Percentiles rank a stretch among this genome's conserved stretches.
Evolutionary conservation across 345 rosid genomes (phyloP).

Genomic region (Gossypium raimondii): DNA sequence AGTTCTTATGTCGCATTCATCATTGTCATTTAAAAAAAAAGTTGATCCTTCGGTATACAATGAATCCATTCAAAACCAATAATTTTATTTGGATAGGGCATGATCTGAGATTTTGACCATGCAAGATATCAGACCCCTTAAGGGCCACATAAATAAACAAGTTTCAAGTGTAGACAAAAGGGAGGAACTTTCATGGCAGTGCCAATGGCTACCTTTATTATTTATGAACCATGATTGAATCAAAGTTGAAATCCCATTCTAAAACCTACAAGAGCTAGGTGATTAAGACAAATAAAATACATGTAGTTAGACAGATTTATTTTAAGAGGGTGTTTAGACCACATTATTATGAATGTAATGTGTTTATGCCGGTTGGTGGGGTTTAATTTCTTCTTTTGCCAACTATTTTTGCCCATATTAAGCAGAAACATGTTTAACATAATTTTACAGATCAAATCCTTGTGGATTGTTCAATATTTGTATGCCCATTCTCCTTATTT

Average conservation of each 20-base stretch:
- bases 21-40: background rate
- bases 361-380: constrained; percentile 33
- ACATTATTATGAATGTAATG: background rate
- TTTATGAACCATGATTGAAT: no score
- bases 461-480: background rate
- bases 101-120: constrained; percentile 4
- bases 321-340: background rate
- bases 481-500: background rate
- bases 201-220: constrained; percentile 11
- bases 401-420: constrained; percentile 19
- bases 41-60: background rate
- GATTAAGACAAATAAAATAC: background rate
- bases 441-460: constrained; percentile 3
- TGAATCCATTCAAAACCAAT: background rate
- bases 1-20: background rate
- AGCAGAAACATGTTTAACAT: constrained; percentile 2
- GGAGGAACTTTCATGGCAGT: constrained; percentile 30
- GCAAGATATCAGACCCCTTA: background rate
- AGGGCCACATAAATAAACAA: background rate
- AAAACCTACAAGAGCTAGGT: background rate
- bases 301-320: constrained; percentile 7
- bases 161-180: background rate
- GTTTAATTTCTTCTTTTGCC: constrained; percentile 23
- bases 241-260: background rate
- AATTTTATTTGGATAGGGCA: background rate